Conservation (phyloP, 2,329 filamentous ascomycete species). For the Penicillium sp. region DNA sequence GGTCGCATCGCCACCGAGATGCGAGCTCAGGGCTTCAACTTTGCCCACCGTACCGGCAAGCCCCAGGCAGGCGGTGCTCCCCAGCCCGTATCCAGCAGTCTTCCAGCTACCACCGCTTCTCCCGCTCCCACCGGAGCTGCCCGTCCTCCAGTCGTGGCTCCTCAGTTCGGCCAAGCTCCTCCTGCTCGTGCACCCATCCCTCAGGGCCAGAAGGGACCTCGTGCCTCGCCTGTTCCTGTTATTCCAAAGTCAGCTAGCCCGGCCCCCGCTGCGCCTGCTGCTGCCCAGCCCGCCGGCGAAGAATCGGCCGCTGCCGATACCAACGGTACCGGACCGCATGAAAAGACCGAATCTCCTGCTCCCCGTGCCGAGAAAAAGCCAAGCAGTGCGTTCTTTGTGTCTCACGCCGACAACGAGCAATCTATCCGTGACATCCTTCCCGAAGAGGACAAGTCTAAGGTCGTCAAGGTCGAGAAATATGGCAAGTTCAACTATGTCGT, state of each 20-base stretch:
- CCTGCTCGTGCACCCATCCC: conserved; percentile 34
- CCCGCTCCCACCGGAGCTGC: conserved; percentile 42
- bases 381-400: conserved; percentile 85
- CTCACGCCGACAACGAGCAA: conserved; percentile 80
- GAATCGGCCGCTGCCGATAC: conserved; percentile 53
- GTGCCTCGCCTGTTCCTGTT: conserved; percentile 44
- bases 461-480: conserved; percentile 68
- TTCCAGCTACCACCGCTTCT: conserved; percentile 34
- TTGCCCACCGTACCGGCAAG: conserved; percentile 91
- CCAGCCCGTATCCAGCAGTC: conserved; percentile 27
- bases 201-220: conserved; percentile 34
- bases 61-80: conserved; percentile 49
- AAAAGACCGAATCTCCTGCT: conserved; percentile 48
- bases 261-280: conserved; percentile 38
- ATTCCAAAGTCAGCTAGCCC: conserved; percentile 43
- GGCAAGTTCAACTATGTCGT: conserved; percentile 77
- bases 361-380: conserved; percentile 65
- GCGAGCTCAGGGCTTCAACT: conserved; percentile 98
- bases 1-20: conserved; percentile 97
- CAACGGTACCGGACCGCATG: conserved; percentile 55
- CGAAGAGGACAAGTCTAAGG: conserved; percentile 80
- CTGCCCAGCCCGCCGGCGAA: conserved; percentile 44
- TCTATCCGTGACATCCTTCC: conserved; percentile 79
- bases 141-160: conserved; percentile 35
- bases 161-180: conserved; percentile 46